Evolutionary conservation across 164 flowering plant species (phyloP).

Genomic region (Nymphaea colorata): DNA sequence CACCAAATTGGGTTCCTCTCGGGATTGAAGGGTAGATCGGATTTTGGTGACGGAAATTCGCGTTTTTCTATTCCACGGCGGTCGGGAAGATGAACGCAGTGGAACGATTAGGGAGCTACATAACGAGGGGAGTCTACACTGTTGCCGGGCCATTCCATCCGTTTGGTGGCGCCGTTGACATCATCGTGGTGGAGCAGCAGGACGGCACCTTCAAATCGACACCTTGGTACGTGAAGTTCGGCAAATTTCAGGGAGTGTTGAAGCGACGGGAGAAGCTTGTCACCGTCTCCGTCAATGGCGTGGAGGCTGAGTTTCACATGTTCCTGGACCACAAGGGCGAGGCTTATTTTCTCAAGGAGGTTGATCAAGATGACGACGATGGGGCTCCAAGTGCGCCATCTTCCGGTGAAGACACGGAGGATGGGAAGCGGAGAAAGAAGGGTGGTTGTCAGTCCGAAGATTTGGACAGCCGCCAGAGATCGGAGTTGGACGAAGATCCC

Average conservation of each 20-base stretch:
- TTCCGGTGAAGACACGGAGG: constrained; percentile 60
- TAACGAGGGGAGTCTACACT: constrained; percentile 56
- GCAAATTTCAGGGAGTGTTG: constrained; percentile 93
- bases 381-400: constrained; percentile 19
- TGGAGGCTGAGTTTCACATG: constrained; percentile 67
- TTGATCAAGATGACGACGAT: constrained; percentile 43
- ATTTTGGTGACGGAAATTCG: background rate
- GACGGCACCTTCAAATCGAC: constrained; percentile 91
- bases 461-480: background rate
- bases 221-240: constrained; percentile 94
- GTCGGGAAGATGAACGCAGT: constrained; percentile 43
- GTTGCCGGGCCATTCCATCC: constrained; percentile 90
- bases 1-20: background rate
- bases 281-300: constrained; percentile 58
- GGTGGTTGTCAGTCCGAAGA: background rate
- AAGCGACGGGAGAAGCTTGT: constrained; percentile 70
- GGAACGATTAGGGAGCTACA: constrained; percentile 61
- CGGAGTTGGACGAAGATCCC: background rate
- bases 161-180: constrained; percentile 97
- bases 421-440: constrained; percentile 3
- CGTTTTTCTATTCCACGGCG: background rate
- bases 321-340: constrained; percentile 81
- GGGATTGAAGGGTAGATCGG: background rate
- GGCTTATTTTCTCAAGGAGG: constrained; percentile 73
- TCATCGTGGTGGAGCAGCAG: constrained; percentile 78